phyloP scores from a whole-genome alignment of 352 stramenopile genomes.

The Phytophthora ohioensis region DNA sequence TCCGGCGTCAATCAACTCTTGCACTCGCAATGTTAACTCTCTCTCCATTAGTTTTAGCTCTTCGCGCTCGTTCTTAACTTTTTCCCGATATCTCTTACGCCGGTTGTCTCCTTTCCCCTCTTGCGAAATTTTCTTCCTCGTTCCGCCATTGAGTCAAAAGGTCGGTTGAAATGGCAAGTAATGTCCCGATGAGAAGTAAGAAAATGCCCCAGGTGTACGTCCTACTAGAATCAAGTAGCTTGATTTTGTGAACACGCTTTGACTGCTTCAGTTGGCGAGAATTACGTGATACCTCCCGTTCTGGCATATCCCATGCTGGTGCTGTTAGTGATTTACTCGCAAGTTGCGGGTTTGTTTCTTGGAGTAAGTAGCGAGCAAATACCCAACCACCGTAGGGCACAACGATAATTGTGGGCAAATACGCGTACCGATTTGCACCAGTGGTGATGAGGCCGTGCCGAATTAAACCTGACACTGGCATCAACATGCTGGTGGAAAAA shows the following conservation, averaged over 20 bases:
- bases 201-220: slow-evolving; percentile 3
- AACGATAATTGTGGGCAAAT: slow-evolving; percentile 51
- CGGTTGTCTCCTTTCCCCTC: too few relatives aligned
- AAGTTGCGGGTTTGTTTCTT: background rate
- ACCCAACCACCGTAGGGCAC: slow-evolving; percentile 43
- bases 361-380: slow-evolving; percentile 28
- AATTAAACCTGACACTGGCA: slow-evolving; percentile 64
- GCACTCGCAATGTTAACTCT: too few relatives aligned
- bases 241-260: background rate
- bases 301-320: slow-evolving; percentile 2
- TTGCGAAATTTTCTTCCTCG: too few relatives aligned
- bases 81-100: too few relatives aligned
- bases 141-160: slow-evolving; percentile 37
- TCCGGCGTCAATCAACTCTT: too few relatives aligned
- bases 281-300: background rate
- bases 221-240: background rate
- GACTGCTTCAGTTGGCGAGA: background rate
- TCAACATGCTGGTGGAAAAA: slow-evolving; percentile 49
- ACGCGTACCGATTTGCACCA: slow-evolving; percentile 63
- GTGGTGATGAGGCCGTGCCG: slow-evolving; percentile 66
- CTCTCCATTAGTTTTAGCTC: too few relatives aligned
- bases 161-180: slow-evolving; percentile 25
- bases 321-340: background rate
- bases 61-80: too few relatives aligned
- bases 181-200: slow-evolving; percentile 8